Evolutionary conservation across 805 yeast genomes (phyloP).

Genomic region (Candida sphagnicola): DNA sequence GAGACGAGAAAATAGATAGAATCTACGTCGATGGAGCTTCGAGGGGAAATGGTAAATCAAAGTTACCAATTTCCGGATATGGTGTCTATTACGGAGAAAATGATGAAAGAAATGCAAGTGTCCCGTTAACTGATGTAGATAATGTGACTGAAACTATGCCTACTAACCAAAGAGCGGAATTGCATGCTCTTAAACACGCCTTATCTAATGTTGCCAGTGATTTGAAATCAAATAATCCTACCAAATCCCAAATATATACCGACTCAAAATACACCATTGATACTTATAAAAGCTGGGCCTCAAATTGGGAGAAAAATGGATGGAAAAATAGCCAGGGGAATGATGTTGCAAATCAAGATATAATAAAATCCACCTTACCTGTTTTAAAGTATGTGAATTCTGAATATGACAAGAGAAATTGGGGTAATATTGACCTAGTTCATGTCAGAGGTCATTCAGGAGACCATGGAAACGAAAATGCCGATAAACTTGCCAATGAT

Average conservation of each 20-base stretch:
- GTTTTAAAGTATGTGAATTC: conserved; percentile 31
- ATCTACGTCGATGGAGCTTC: conserved; percentile 82
- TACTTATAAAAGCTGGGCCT: conserved; percentile 53
- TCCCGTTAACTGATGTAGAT: conserved; percentile 38
- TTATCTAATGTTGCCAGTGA: conserved; percentile 36
- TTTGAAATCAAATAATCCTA: conserved; percentile 16
- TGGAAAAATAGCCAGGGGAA: conserved; percentile 45
- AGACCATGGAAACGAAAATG: conserved; percentile 66
- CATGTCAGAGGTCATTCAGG: conserved; percentile 78
- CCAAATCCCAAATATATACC: conserved; percentile 45
- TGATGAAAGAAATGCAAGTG: conserved; percentile 53
- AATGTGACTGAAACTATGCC: conserved; percentile 27
- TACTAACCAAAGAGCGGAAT: conserved; percentile 82
- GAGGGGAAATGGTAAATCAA: conserved; percentile 49
- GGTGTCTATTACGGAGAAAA: conserved; percentile 68
- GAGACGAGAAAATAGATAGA: background rate
- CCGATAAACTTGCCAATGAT: conserved; percentile 69
- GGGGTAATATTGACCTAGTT: conserved; percentile 39
- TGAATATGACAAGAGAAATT: conserved; percentile 28
- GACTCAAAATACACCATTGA: conserved; percentile 71
- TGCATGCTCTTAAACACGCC: conserved; percentile 62
- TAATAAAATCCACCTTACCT: conserved; percentile 33
- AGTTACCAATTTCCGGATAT: conserved; percentile 50
- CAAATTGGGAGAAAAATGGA: conserved; percentile 54
- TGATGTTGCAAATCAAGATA: conserved; percentile 48